Evolutionary conservation across 2,329 filamentous ascomycete genomes (phyloP), one percentile per base, ranked within the genome.

Genomic region (Atkinsonella hypoxylon): DNA sequence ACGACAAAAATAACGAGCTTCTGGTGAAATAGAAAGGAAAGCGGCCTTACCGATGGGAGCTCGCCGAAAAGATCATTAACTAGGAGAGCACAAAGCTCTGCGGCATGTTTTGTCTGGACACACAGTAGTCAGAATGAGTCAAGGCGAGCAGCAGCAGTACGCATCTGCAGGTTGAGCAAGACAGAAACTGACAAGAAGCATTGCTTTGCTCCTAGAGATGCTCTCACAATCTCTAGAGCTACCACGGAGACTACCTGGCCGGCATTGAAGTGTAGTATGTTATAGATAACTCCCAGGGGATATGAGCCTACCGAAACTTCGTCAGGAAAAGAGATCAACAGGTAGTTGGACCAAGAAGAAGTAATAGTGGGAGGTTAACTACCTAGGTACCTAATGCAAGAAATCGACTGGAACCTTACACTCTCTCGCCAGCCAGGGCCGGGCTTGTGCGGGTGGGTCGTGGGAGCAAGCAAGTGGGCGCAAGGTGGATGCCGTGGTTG

Each of bases 31-130:
- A 45, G 38, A 56, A 58, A 26, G 12, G 20, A 40, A 32, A 9
- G n/a, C n/a, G n/a, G 15, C 17, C 55, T 52, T 85, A 96, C 91
- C 65, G 89, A 88, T 55, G 89, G 89, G 53, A 97, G 81, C 71
- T 95, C 87, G 64, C 93, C 93, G 67, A 93, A 91, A 53, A 87
- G 77, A 65, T 96, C 89, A 64, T 89, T 83, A 56, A 97, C 84
- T 56, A 96, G 78, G 65, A 95, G 82, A 72, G 84, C 80, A 74
- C 89, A 95, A 64, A 97, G 87, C 79, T 96, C 88, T 62, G 85
- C 82, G 58, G 86, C 77, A 66, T 86, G 79, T 73, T 89, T 82
- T 54, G 80, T 81, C 81, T 84, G 55, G 18, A n/a, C 53, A 47
- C 41, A 46, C 20, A 49, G 45, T 42, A 51, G 58, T 65, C 51